Evolutionary conservation across 2,329 filamentous ascomycete species (phyloP).

Genomic region (Colletotrichum plurivorum): DNA sequence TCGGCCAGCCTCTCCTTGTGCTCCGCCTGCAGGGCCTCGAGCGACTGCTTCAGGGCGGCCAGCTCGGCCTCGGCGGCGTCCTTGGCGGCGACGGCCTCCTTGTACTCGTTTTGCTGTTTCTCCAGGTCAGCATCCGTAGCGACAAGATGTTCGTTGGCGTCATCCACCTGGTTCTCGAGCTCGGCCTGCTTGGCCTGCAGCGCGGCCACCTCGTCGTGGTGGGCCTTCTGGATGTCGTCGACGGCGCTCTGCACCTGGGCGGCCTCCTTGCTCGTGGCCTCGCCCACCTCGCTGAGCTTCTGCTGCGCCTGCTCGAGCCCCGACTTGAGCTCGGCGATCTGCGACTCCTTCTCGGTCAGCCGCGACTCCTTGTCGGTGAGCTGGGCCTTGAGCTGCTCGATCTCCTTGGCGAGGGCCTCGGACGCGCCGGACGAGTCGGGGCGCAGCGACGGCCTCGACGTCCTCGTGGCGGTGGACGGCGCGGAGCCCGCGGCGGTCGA

Average conservation of each 20-base stretch:
- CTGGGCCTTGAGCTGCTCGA: conserved; percentile 73
- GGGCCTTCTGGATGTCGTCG: conserved; percentile 41
- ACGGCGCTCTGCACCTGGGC: conserved; percentile 51
- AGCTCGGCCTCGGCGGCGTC: conserved; percentile 65
- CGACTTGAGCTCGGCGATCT: conserved; percentile 69
- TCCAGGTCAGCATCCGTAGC: conserved; percentile 66
- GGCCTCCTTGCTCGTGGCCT: conserved; percentile 62
- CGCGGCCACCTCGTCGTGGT: conserved; percentile 62
- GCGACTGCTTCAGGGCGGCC: conserved; percentile 62
- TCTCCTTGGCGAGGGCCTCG: conserved; percentile 64
- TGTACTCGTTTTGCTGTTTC: conserved; percentile 63
- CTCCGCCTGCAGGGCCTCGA: conserved; percentile 62
- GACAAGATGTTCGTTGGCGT: conserved; percentile 65
- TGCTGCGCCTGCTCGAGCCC: conserved; percentile 70
- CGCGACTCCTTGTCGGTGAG: conserved; percentile 70
- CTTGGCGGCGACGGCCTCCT: conserved; percentile 63
- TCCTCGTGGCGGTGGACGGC: conserved; percentile 54
- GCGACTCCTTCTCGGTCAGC: conserved; percentile 69
- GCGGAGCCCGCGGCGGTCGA: conserved; percentile 62
- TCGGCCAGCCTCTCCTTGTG: conserved; percentile 55
- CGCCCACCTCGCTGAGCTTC: conserved; percentile 68
- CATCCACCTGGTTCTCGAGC: conserved; percentile 62
- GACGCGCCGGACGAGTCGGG: conserved; percentile 55
- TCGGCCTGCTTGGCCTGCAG: conserved; percentile 65
- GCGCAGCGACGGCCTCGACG: conserved; percentile 56